Conservation (phyloP, 2,329 filamentous ascomycete genomes). For the Colletotrichum limetticola region DNA sequence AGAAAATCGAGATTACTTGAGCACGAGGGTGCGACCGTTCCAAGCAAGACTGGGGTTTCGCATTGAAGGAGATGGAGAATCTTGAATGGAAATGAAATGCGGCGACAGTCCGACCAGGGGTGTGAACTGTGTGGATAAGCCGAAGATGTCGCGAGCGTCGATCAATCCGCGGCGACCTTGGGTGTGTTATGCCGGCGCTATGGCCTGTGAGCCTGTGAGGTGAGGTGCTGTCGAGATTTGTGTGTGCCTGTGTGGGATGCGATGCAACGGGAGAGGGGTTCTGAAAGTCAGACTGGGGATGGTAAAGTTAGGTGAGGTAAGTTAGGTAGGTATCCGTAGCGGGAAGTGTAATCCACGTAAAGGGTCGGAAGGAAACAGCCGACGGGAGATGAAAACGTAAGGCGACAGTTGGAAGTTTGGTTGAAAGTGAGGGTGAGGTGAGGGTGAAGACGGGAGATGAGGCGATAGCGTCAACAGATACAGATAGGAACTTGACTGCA, state of each 20-base stretch:
- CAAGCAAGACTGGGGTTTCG: constrained; percentile 12
- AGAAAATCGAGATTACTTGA: not conserved
- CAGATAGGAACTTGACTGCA: not conserved
- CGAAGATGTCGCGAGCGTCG: constrained; percentile 11
- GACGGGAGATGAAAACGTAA: not conserved
- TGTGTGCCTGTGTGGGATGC: not conserved
- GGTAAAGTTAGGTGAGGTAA: not conserved
- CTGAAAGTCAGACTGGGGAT: no score
- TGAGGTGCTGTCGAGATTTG: no score
- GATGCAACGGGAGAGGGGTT: not conserved
- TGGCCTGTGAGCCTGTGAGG: not conserved
- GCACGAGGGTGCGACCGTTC: constrained; percentile 1
- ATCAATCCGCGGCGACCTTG: constrained; percentile 7
- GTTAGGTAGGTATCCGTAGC: no score
- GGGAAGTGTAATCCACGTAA: no score
- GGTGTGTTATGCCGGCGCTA: not conserved
- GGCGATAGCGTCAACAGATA: not conserved
- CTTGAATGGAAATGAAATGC: not conserved
- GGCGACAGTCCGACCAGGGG: not conserved
- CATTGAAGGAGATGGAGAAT: constrained; percentile 12
- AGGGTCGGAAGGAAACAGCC: not conserved
- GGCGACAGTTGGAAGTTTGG: not conserved
- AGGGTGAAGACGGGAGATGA: not conserved
- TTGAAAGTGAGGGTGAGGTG: not conserved
- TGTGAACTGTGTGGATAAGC: not conserved